Evolutionary conservation across 2,329 filamentous ascomycete species (phyloP).

Genomic region (Colletotrichum somersetense): DNA sequence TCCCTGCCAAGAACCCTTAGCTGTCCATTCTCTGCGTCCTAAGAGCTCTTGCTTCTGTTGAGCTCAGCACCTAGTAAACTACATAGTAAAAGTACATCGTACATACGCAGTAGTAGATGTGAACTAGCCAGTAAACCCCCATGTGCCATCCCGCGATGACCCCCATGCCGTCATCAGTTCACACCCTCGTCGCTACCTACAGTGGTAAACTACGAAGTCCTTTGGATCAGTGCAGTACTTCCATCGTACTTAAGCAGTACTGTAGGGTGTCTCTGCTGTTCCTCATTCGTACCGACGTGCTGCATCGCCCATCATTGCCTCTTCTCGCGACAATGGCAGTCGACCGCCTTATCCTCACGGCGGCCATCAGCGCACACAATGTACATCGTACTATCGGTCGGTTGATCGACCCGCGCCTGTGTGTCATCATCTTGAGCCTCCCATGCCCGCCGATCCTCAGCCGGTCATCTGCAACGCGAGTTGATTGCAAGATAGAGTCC

Average conservation of each 20-base stretch:
- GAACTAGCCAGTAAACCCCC: not conserved
- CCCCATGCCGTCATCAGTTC: slow-evolving; percentile 34
- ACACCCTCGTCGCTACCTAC: not conserved
- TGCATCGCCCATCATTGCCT: slow-evolving; percentile 31
- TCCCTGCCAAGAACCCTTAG: slow-evolving; percentile 22
- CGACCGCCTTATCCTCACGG: slow-evolving; percentile 3
- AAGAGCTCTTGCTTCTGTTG: not conserved
- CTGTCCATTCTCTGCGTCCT: slow-evolving; percentile 12
- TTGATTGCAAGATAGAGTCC: not conserved
- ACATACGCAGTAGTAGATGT: too few species aligned
- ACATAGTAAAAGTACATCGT: too few species aligned
- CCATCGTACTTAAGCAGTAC: too few species aligned
- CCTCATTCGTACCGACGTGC: not conserved
- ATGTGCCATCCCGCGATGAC: slow-evolving; percentile 14
- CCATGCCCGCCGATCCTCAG: too few species aligned
- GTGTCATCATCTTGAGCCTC: too few species aligned
- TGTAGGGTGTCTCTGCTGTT: too few species aligned
- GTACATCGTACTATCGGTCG: not conserved
- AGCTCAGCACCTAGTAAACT: not conserved
- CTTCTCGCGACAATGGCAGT: not conserved
- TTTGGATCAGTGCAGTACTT: too few species aligned
- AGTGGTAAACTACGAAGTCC: too few species aligned
- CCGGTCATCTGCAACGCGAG: too few species aligned
- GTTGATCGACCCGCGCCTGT: not conserved
- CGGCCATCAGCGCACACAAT: too few species aligned